A percentile compares a stretch with the other conserved stretches of the same genome.
phyloP scores from a whole-genome alignment of 2,329 filamentous ascomycete genomes.

The Cladosporium sp. region DNA sequence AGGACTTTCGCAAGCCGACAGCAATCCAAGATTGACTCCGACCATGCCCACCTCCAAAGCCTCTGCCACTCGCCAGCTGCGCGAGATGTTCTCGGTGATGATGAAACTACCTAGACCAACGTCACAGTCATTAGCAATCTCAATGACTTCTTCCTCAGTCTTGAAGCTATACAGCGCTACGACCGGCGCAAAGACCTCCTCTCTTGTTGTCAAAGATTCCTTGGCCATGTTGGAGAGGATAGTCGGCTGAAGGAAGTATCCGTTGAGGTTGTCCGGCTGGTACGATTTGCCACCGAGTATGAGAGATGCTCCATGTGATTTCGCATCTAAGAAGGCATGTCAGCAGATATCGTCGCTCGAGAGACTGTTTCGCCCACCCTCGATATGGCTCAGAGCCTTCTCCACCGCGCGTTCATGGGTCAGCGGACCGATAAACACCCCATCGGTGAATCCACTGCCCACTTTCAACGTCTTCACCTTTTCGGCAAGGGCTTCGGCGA shows the following conservation, averaged over 20 bases:
- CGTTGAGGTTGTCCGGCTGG: constrained; percentile 44
- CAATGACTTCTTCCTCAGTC: constrained; percentile 65
- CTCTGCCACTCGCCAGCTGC: constrained; percentile 40
- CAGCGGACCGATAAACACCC: constrained; percentile 22
- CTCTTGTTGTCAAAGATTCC: constrained; percentile 58
- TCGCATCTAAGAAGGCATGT: constrained; percentile 50
- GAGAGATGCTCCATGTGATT: constrained; percentile 63
- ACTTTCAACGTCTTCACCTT: constrained; percentile 30
- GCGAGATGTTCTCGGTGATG: constrained; percentile 38
- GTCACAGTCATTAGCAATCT: constrained; percentile 60
- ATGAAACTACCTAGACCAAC: constrained; percentile 64
- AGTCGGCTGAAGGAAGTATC: constrained; percentile 72
- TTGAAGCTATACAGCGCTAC: constrained; percentile 66
- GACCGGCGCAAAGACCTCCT: constrained; percentile 69
- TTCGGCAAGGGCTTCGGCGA: constrained; percentile 58
- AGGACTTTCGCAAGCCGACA: constrained; percentile 26
- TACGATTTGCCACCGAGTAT: constrained; percentile 60
- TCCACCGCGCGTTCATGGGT: constrained; percentile 18
- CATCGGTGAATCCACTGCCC: constrained; percentile 25
- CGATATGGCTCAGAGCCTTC: constrained; percentile 21
- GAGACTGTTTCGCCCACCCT: neutral
- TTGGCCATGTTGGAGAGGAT: constrained; percentile 62
- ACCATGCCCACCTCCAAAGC: constrained; percentile 39
- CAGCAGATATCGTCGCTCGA: neutral
- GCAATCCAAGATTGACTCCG: constrained; percentile 15